Evolutionary conservation across 75 land plant genomes (phyloP).

Genomic region (Larix kaempferi): DNA sequence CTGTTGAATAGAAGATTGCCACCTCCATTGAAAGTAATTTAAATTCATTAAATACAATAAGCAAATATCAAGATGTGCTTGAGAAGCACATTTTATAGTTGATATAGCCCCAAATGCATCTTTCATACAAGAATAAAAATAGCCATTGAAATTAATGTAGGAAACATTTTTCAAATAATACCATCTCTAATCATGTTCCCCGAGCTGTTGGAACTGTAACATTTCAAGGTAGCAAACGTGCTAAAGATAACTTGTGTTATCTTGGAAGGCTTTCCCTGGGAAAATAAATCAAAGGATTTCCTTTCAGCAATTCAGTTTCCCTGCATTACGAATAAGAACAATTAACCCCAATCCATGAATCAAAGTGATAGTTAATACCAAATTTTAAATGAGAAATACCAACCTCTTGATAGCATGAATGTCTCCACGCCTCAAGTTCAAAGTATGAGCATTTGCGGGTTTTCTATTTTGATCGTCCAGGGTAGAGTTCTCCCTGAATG

Average conservation of each 20-base stretch:
- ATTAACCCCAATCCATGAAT: background rate
- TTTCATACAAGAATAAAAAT: too few relatives aligned
- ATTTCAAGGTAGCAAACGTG: background rate
- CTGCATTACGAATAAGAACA: background rate
- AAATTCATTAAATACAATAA: too few relatives aligned
- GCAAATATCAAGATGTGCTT: too few relatives aligned
- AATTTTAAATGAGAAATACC: background rate
- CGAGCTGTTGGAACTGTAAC: too few relatives aligned
- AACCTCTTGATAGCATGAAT: constrained; percentile 2
- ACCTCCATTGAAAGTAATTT: too few relatives aligned
- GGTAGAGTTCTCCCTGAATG: background rate
- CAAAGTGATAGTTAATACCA: background rate
- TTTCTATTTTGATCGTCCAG: background rate
- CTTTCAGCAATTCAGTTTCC: constrained; percentile 4
- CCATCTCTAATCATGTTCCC: too few relatives aligned
- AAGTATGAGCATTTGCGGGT: background rate
- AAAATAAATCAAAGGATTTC: constrained; percentile 4
- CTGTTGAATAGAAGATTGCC: too few relatives aligned
- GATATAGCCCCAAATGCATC: too few relatives aligned
- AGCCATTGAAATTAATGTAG: too few relatives aligned
- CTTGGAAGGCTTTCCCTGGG: constrained; percentile 7
- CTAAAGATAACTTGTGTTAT: constrained; percentile 6
- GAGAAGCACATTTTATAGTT: too few relatives aligned
- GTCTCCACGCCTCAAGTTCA: background rate
- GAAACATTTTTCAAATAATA: too few relatives aligned